Evolutionary conservation across 257 asterid species (phyloP), one percentile per base, ranked within the genome.

Genomic region (Fraxinus pennsylvanica): DNA sequence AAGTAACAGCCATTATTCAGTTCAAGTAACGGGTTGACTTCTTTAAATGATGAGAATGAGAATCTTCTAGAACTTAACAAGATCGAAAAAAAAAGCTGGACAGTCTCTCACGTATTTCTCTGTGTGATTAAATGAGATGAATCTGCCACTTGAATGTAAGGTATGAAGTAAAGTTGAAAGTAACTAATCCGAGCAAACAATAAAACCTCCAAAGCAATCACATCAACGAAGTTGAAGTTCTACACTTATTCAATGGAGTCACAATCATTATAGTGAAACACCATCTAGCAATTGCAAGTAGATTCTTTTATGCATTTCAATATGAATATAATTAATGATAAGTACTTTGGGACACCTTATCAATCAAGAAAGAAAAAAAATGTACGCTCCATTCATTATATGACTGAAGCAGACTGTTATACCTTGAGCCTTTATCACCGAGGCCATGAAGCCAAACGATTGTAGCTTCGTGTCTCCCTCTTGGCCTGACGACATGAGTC

Each of bases 391-490:
- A 17, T 47, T 77, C 22, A 1, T 30, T 47, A 45, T 52, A 47
- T 25, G 50, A 33, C 74, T 68, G 54, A 65, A 30, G 25, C 29
- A 43, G 72, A 6, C 72, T 17, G 29, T 2, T n/a, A 43, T 93
- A 93, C 98, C 96, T 93, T 9, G 91, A 86, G 61, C 98, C 97
- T 30, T 88, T 90, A 84, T 91, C 97, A 73, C 98, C 97, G 68
- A 91, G 87, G 72, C 92, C 98, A 77, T 93, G 98, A 47, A 93
- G 86, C 98, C 98, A 93, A 82, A 93, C 92, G 36, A 91, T 88
- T 3, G 98, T 93, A 45, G 98, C 98, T 81, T 87, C 91, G 76
- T 93, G 98, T 79, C 72, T 88, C 79, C 98, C 97, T 89, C 81
- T 91, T 33, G 98, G 96, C 89, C 89, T 84, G 74, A 93, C 96